Percentiles rank a stretch among this genome's conserved stretches.
Evolutionary conservation across 2,329 filamentous ascomycete species (phyloP).

Genomic region (Clonostachys solani): DNA sequence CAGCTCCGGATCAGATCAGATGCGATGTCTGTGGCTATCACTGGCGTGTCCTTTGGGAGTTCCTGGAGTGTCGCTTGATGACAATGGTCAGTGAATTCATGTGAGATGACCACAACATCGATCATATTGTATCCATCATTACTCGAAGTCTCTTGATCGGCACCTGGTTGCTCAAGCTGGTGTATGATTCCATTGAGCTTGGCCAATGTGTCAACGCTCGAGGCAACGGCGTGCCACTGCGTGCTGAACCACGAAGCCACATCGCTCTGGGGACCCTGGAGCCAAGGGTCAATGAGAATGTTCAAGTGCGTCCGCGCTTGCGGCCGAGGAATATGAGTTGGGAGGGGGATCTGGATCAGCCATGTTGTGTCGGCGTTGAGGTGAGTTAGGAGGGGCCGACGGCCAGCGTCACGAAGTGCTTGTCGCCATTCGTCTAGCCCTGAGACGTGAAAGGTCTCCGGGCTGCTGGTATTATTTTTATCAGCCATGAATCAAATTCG

Average conservation of each 20-base stretch:
- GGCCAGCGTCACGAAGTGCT: conserved; percentile 5
- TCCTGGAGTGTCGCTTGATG: conserved; percentile 57
- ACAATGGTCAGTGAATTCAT: conserved; percentile 68
- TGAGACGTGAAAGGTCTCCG: conserved; percentile 3
- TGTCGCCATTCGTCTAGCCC: conserved; percentile 10
- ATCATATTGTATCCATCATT: conserved; percentile 30
- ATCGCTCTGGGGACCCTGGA: conserved; percentile 58
- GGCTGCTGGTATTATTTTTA: background rate
- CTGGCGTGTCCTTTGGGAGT: conserved; percentile 45
- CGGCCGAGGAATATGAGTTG: conserved; percentile 28
- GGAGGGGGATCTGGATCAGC: conserved; percentile 61
- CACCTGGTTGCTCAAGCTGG: conserved; percentile 34
- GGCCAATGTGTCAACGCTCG: conserved; percentile 46
- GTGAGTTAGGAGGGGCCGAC: conserved; percentile 49
- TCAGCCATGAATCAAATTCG: no score
- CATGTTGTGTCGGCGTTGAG: conserved; percentile 65
- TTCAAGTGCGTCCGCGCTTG: conserved; percentile 54
- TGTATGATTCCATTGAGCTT: conserved; percentile 49
- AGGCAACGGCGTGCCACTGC: conserved; percentile 56
- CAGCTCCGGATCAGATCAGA: conserved; percentile 51
- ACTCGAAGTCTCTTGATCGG: background rate
- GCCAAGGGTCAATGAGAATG: conserved; percentile 63
- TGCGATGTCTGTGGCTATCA: conserved; percentile 57
- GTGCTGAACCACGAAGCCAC: conserved; percentile 61
- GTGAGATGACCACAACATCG: conserved; percentile 55